A percentile compares a stretch with the other conserved stretches of the same genome.
Conservation (phyloP, 495 filamentous ascomycete species). For the Neurospora tetraspora region DNA sequence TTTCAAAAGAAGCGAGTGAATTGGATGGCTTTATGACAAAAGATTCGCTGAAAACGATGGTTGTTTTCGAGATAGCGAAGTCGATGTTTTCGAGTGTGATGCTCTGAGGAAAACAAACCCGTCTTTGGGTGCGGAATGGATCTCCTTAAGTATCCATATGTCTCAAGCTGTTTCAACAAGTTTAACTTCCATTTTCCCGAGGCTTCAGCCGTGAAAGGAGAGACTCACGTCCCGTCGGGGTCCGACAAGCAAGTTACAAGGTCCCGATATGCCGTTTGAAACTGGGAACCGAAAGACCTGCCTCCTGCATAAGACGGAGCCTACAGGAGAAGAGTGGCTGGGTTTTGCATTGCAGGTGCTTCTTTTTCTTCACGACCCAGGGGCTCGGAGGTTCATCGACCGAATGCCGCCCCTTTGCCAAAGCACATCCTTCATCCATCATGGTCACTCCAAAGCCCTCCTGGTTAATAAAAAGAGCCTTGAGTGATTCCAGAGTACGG, state of each 20-base stretch:
- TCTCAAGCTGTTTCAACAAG: neutral
- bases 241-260: neutral
- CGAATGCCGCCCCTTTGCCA: neutral
- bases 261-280: neutral
- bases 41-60: neutral
- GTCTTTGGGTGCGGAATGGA: neutral
- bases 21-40: neutral
- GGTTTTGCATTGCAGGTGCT: neutral
- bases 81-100: neutral
- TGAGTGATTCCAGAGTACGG: no score
- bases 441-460: no score
- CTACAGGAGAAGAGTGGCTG: neutral
- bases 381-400: neutral
- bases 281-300: neutral
- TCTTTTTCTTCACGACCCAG: neutral
- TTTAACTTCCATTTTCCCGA: neutral
- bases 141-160: neutral
- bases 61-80: neutral
- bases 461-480: no score
- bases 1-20: neutral
- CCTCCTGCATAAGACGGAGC: neutral
- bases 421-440: neutral
- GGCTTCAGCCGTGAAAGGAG: neutral
- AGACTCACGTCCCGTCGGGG: neutral
- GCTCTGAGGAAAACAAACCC: neutral